These are phyloP conservation scores for Penicillium malachiteum DNA, from an alignment of 495 filamentous ascomycete genomes.

Conservation along the genomic window DNA sequence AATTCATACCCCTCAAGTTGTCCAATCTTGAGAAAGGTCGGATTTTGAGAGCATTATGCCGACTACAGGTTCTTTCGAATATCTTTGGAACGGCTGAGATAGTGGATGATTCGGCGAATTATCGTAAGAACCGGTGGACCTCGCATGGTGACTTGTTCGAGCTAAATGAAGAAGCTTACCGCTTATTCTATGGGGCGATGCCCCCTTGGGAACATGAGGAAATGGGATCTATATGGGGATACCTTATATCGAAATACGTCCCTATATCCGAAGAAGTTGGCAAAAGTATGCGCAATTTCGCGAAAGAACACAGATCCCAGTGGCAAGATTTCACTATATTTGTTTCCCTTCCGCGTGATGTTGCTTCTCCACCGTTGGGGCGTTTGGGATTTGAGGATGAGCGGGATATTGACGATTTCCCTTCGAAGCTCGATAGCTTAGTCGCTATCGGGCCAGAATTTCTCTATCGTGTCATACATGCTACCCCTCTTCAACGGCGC, in stretches of 20 bases:
- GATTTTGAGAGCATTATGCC: slow-evolving; percentile 14
- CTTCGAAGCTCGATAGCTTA: too few relatives aligned
- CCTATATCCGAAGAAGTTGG: background rate
- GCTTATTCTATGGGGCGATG: slow-evolving; percentile 5
- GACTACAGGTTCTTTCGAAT: slow-evolving; percentile 5
- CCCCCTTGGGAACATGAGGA: slow-evolving; percentile 12
- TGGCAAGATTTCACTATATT: background rate
- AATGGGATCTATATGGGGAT: slow-evolving; percentile 7
- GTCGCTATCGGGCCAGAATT: too few relatives aligned
- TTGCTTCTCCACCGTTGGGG: too few relatives aligned
- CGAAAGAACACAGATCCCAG: background rate
- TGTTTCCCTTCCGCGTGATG: background rate
- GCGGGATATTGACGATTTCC: too few relatives aligned
- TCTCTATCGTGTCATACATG: too few relatives aligned
- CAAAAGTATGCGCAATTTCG: background rate
- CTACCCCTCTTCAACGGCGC: too few relatives aligned
- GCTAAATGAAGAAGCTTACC: background rate
- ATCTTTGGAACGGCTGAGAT: slow-evolving; percentile 4
- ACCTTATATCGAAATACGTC: slow-evolving; percentile 3
- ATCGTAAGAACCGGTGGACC: background rate
- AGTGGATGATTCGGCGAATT: background rate
- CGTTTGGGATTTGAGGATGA: too few relatives aligned
- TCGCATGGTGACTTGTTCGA: background rate
- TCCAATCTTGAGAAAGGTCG: slow-evolving; percentile 5
- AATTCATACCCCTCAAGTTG: background rate